Evolutionary conservation across 2,329 filamentous ascomycete genomes (phyloP), one percentile per base, ranked within the genome.

Genomic region (Fusarium tricinctum): DNA sequence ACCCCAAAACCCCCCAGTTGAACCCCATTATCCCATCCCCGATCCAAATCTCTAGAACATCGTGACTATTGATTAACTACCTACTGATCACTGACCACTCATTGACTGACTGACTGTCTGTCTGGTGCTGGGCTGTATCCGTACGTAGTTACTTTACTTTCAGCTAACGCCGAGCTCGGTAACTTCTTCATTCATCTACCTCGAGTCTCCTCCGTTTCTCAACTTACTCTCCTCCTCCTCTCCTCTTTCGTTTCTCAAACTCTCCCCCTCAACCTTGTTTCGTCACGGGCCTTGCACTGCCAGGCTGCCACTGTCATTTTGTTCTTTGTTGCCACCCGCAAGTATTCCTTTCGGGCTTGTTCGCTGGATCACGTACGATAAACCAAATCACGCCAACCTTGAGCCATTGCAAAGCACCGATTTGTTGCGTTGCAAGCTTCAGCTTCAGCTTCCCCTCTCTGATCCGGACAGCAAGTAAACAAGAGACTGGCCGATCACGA

Each of bases 1-100:
- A 71, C 56, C 58, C 69, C 64, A 60, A 68, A 70, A 50, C 43
- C 51, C 56, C 58, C 58, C 65, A 59, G 63, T 66, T 50, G 58
- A 70, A 70, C 51, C 56, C 62, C 54, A 61, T 69, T 62, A 69
- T 71, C 55, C 66, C 64, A 69, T 71, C 55, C 69, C 64, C 28
- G 54, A 66, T 69, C 66, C 60, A 61, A 68, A 66, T 57, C 47
- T 68, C 63, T 62, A 66, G 59, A 71, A 51, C 64, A 71, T 73
- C 69, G 68, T 66, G 68, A 69, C 64, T 66, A 62, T 40, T 35
- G 33, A 17, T 28, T 28, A 3, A 30, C 28, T 30, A 30, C 28
- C 28, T 30, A 30, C 28, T 30, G 28, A 30, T 30, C 28, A 30
- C 28, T 30, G 28, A 30, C 10, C 28, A 30, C 28, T 30, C 33